phyloP scores from a whole-genome alignment of 331 rosid species.

The Acacia concinna region DNA sequence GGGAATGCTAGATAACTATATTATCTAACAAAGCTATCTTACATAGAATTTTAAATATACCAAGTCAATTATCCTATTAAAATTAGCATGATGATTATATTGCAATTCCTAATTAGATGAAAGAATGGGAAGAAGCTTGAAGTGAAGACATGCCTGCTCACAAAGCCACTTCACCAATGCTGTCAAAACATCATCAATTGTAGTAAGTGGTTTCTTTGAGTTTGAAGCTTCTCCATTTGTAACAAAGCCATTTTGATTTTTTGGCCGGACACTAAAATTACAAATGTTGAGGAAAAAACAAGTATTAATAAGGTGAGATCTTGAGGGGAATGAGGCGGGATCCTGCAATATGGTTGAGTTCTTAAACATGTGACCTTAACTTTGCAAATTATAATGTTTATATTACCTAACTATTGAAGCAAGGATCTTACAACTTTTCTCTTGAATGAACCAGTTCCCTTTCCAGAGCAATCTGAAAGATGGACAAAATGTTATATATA shows the following conservation, averaged over 20 bases:
- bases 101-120: slow-evolving; percentile 1
- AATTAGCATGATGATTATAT: background rate
- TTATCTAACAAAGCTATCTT: background rate
- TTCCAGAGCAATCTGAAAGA: slow-evolving; percentile 93
- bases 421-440: slow-evolving; percentile 96
- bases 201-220: slow-evolving; percentile 59
- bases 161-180: slow-evolving; percentile 97
- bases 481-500: slow-evolving; percentile 18
- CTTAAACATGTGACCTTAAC: slow-evolving; percentile 23
- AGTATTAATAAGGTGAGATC: slow-evolving; percentile 20
- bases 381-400: slow-evolving; percentile 6
- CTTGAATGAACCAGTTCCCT: slow-evolving; percentile 95
- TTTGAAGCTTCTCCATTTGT: slow-evolving; percentile 74
- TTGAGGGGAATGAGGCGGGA: background rate
- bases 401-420: slow-evolving; percentile 78
- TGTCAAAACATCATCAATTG: slow-evolving; percentile 81
- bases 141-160: slow-evolving; percentile 68
- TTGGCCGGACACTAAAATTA: slow-evolving; percentile 72
- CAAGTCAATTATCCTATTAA: background rate
- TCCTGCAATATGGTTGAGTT: slow-evolving; percentile 14
- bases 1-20: background rate
- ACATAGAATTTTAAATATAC: slow-evolving; percentile 4
- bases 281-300: slow-evolving; percentile 20
- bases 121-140: background rate
- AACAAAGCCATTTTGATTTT: slow-evolving; percentile 51